Evolutionary conservation across 805 yeast species (phyloP).

Genomic region (Phaffomyces opuntiae): DNA sequence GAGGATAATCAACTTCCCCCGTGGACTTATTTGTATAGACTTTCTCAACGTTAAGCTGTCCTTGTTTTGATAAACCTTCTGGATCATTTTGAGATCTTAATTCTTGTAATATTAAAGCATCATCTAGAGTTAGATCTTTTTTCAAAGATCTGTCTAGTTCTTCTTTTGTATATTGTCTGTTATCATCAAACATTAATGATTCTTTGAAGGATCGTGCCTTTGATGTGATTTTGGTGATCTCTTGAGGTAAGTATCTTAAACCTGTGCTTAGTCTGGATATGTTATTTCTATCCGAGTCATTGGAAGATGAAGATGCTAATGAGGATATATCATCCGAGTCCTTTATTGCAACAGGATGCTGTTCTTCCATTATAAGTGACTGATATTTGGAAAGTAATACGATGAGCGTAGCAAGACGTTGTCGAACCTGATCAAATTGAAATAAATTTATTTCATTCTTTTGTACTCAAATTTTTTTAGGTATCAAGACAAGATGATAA

Average conservation of each 20-base stretch:
- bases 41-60: conserved; percentile 16
- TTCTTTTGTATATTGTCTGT: conserved; percentile 1
- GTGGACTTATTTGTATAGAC: conserved; percentile 30
- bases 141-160: conserved; percentile 9
- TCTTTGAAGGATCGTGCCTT: not conserved
- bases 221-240: not conserved
- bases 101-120: conserved; percentile 3
- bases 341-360: too few species aligned
- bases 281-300: too few species aligned
- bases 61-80: not conserved
- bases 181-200: not conserved
- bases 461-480: too few species aligned
- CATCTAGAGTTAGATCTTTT: conserved; percentile 8
- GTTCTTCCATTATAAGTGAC: too few species aligned
- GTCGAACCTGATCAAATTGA: too few species aligned
- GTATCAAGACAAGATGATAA: too few species aligned
- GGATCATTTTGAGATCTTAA: not conserved
- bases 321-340: not conserved
- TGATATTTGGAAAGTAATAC: too few species aligned
- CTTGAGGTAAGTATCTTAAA: not conserved
- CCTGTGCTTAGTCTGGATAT: too few species aligned
- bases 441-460: too few species aligned
- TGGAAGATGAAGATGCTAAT: not conserved
- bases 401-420: too few species aligned
- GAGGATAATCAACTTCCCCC: conserved; percentile 32